Percentiles rank a stretch among this genome's conserved stretches.
These are phyloP conservation scores for Cercospora citrullina DNA, from an alignment of 2,329 filamentous ascomycete genomes.

Conservation along the genomic window DNA sequence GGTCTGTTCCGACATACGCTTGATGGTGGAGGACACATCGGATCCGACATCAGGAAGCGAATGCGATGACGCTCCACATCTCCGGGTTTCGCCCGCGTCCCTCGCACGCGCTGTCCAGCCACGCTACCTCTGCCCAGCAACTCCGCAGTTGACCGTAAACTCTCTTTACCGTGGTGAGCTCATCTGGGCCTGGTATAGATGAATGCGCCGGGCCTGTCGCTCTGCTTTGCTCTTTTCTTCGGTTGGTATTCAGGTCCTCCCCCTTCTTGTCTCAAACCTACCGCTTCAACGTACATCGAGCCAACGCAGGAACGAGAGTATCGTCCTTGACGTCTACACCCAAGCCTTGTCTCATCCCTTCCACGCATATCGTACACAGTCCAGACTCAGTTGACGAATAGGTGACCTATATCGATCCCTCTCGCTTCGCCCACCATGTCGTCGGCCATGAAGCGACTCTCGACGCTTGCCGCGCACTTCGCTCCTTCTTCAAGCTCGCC, in stretches of 20 bases:
- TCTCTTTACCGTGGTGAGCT: constrained; percentile 3
- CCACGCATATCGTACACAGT: constrained; percentile 8
- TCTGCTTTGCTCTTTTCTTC: neutral
- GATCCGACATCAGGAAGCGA: neutral
- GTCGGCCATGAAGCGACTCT: constrained; percentile 61
- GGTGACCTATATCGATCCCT: constrained; percentile 16
- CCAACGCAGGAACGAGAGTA: neutral
- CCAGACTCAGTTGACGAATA: constrained; percentile 20
- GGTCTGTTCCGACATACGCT: neutral
- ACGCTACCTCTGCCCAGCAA: constrained; percentile 5
- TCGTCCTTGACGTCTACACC: constrained; percentile 2
- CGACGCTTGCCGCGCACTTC: constrained; percentile 52
- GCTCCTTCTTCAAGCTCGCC: constrained; percentile 38
- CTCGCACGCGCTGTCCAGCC: neutral
- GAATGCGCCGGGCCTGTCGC: neutral
- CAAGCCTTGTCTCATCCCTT: constrained; percentile 10
- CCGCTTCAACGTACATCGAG: constrained; percentile 11
- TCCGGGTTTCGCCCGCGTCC: constrained; percentile 6
- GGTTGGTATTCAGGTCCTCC: neutral
- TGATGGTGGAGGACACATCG: neutral
- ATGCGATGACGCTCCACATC: neutral
- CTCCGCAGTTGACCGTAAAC: constrained; percentile 12
- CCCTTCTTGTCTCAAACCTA: constrained; percentile 19
- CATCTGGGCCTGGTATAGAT: neutral
- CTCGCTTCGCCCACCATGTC: constrained; percentile 55